These are phyloP conservation scores for Phanerochaete sordida DNA, from an alignment of 768 basidiomycete genomes.

Conservation along the genomic window DNA sequence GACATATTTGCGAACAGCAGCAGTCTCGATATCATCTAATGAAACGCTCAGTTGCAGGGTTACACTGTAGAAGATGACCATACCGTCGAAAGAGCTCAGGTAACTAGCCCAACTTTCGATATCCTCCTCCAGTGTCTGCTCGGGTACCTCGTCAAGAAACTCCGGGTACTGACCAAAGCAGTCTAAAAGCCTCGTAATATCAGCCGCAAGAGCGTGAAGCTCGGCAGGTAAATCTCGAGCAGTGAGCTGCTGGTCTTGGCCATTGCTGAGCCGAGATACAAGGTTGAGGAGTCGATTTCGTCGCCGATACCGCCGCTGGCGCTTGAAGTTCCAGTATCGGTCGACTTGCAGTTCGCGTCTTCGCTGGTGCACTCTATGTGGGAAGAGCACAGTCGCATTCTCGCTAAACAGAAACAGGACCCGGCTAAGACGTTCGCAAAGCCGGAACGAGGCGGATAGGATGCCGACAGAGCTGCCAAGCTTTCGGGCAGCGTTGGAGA, in stretches of 20 bases:
- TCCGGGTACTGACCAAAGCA: constrained; percentile 10
- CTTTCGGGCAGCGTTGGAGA: constrained; percentile 68
- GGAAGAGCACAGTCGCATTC: constrained; percentile 68
- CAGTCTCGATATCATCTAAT: constrained; percentile 60
- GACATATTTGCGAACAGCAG: constrained; percentile 69
- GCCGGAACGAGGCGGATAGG: constrained; percentile 62
- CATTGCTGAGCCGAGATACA: constrained; percentile 49
- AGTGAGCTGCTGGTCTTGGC: constrained; percentile 57
- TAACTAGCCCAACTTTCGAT: background rate
- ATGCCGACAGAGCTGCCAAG: constrained; percentile 72
- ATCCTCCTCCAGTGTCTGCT: constrained; percentile 3
- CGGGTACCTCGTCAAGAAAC: constrained; percentile 6
- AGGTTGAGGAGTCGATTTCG: background rate
- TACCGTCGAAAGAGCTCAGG: background rate
- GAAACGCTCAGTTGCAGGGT: background rate
- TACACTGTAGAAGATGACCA: background rate
- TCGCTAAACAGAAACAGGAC: constrained; percentile 64
- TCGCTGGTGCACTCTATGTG: constrained; percentile 31
- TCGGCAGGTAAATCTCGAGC: background rate
- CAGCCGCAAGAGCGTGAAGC: background rate
- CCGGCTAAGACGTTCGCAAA: constrained; percentile 61
- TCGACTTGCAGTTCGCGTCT: constrained; percentile 15
- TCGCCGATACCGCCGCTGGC: background rate
- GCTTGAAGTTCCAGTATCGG: constrained; percentile 5
- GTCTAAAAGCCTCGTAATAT: background rate